Evolutionary conservation across 139 green algal genomes (phyloP).

Genomic region (Chlamydomonas applanata): DNA sequence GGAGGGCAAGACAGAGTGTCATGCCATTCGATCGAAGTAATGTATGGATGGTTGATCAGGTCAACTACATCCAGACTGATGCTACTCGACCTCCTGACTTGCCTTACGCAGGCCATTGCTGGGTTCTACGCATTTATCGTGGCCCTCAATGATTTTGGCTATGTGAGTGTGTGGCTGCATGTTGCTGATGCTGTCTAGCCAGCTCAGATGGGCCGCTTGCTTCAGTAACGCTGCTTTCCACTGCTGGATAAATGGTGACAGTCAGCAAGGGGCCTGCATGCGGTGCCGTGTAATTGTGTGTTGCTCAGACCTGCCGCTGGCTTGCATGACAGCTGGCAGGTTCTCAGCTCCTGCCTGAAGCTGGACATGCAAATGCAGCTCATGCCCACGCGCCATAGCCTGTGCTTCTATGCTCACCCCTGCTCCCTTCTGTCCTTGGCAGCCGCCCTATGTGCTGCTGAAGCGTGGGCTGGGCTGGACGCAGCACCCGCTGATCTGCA

Average conservation of each 20-base stretch:
- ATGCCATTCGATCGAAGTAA: too few species aligned
- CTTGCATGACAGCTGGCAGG: not conserved
- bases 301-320: not conserved
- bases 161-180: conserved; percentile 44
- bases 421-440: too few species aligned
- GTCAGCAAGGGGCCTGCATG: not conserved
- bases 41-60: too few species aligned
- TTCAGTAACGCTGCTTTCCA: not conserved
- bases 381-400: not conserved
- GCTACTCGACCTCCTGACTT: too few species aligned
- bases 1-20: too few species aligned
- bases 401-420: conserved; percentile 36
- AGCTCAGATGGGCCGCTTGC: too few species aligned
- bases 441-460: conserved; percentile 1
- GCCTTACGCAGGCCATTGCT: conserved; percentile 31
- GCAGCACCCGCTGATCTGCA: conserved; percentile 57
- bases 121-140: conserved; percentile 79
- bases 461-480: conserved; percentile 18
- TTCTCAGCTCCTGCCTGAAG: conserved; percentile 41
- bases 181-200: not conserved
- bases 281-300: not conserved
- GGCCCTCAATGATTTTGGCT: conserved; percentile 81
- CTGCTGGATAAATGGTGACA: not conserved
- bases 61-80: too few species aligned
- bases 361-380: too few species aligned